Evolutionary conservation across 108 stramenopile species (phyloP).

Genomic region (Cyclotella baltica): DNA sequence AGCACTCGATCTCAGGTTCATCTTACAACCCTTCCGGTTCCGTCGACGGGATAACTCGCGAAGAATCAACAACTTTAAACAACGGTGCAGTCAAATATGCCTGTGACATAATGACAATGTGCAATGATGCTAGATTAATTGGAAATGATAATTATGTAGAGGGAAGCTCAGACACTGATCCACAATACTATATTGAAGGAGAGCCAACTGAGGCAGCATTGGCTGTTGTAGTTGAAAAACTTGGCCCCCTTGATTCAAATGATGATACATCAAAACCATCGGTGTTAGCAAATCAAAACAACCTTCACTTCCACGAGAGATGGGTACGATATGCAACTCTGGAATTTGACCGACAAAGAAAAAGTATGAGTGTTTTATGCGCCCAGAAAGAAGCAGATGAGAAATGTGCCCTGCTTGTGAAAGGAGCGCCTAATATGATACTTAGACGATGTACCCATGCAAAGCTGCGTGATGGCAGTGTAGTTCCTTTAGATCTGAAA

Average conservation of each 20-base stretch:
- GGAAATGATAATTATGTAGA: conserved; percentile 54
- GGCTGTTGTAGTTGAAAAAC: conserved; percentile 90
- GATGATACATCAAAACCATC: conserved; percentile 49
- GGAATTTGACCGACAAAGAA: conserved; percentile 92
- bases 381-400: conserved; percentile 25
- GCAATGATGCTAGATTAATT: conserved; percentile 85
- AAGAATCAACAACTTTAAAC: conserved; percentile 42
- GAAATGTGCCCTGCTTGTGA: conserved; percentile 87
- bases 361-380: conserved; percentile 77
- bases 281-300: conserved; percentile 63
- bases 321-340: conserved; percentile 83
- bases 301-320: conserved; percentile 33
- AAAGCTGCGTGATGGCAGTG: conserved; percentile 79
- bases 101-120: conserved; percentile 71
- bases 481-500: conserved; percentile 61
- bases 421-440: conserved; percentile 96
- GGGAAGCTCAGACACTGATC: conserved; percentile 1
- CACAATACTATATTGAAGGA: conserved; percentile 60
- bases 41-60: conserved; percentile 63
- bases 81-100: conserved; percentile 67
- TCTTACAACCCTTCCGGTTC: conserved; percentile 76
- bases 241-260: conserved; percentile 48
- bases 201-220: conserved; percentile 98
- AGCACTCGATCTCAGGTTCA: conserved; percentile 67
- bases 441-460: conserved; percentile 88